Evolutionary conservation across 768 basidiomycete species (phyloP).

Genomic region (Lyophyllum semitale): DNA sequence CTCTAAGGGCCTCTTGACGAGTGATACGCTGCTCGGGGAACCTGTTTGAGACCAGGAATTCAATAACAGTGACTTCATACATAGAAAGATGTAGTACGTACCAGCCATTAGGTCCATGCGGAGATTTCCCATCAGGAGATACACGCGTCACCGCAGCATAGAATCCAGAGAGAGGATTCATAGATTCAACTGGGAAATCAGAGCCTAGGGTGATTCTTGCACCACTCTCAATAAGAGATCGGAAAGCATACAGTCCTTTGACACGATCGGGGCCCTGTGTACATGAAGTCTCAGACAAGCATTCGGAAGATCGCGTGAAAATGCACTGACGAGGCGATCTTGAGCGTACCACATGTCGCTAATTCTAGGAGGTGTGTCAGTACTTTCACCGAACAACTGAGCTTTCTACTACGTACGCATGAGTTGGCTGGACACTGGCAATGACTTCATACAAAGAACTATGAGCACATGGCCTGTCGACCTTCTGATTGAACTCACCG

Average conservation of each 20-base stretch:
- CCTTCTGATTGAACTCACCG: slow-evolving; percentile 43
- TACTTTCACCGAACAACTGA: not conserved
- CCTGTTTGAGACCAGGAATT: slow-evolving; percentile 40
- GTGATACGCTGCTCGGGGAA: slow-evolving; percentile 81
- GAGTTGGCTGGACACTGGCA: slow-evolving; percentile 88
- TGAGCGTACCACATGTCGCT: slow-evolving; percentile 93
- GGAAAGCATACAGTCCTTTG: slow-evolving; percentile 86
- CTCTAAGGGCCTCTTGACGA: slow-evolving; percentile 75
- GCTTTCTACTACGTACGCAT: slow-evolving; percentile 60
- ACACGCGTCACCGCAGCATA: slow-evolving; percentile 86
- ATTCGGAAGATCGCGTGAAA: not conserved
- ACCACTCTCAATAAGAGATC: slow-evolving; percentile 63
- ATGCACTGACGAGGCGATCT: slow-evolving; percentile 63
- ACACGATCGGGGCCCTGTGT: slow-evolving; percentile 79
- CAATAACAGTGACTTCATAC: not conserved
- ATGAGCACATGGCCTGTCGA: not conserved
- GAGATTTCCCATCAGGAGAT: slow-evolving; percentile 69
- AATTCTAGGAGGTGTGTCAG: slow-evolving; percentile 42
- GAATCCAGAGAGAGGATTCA: slow-evolving; percentile 84
- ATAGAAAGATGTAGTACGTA: slow-evolving; percentile 36
- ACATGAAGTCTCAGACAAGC: slow-evolving; percentile 3
- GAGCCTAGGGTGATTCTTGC: slow-evolving; percentile 79
- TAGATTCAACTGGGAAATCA: slow-evolving; percentile 86
- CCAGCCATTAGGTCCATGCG: slow-evolving; percentile 86
- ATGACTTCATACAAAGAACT: slow-evolving; percentile 61